Conservation (phyloP, 768 basidiomycete genomes). For the Mycena leptocephala region DNA sequence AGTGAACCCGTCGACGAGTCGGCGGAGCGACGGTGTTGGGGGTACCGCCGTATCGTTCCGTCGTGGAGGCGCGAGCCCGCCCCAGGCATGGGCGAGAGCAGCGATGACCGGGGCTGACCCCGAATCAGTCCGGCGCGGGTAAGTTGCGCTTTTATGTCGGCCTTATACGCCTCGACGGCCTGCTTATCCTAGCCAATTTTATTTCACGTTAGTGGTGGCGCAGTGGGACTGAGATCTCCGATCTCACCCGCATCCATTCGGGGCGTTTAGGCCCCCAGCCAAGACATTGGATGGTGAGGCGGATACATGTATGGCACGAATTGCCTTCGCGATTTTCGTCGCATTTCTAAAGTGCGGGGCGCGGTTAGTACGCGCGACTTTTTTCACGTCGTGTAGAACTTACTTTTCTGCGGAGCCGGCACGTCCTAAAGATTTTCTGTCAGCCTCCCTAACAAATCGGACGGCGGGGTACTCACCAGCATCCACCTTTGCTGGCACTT, state of each 20-base stretch:
- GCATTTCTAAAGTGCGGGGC: constrained; percentile 76
- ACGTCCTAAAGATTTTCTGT: constrained; percentile 70
- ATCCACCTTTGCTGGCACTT: constrained; percentile 80
- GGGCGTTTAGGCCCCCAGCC: constrained; percentile 90
- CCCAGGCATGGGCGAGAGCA: constrained; percentile 50
- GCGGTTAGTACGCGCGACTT: not conserved
- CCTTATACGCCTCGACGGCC: constrained; percentile 87
- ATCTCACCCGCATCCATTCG: constrained; percentile 89
- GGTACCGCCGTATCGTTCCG: constrained; percentile 39
- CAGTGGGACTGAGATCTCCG: constrained; percentile 5
- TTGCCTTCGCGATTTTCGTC: constrained; percentile 88
- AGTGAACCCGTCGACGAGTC: constrained; percentile 34
- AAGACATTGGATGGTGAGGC: constrained; percentile 86
- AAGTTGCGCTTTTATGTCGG: constrained; percentile 86
- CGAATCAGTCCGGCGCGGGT: constrained; percentile 86
- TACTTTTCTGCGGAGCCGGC: constrained; percentile 88
- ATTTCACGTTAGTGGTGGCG: constrained; percentile 34
- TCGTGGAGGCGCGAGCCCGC: constrained; percentile 25
- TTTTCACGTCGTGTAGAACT: constrained; percentile 36
- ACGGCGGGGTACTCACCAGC: constrained; percentile 72
- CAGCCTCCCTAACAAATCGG: constrained; percentile 1
- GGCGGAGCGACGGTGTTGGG: constrained; percentile 53
- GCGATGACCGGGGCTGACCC: constrained; percentile 81
- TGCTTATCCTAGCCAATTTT: constrained; percentile 80
- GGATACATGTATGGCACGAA: constrained; percentile 87